phyloP scores from a whole-genome alignment of 2,329 filamentous ascomycete species.

The Sporothrix globosa region DNA sequence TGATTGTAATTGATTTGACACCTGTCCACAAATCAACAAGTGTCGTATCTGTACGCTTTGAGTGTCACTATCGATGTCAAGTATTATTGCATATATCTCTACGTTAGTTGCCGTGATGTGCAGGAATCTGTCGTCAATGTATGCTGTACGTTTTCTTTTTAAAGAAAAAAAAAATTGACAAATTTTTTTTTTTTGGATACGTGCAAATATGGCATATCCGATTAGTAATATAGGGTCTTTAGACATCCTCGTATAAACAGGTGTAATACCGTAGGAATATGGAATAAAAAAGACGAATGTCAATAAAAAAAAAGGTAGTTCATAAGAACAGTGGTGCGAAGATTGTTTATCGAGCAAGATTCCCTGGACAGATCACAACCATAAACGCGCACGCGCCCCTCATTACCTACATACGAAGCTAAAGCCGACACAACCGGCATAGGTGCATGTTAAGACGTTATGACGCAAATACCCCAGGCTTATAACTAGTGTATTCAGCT shows the following conservation, averaged over 20 bases:
- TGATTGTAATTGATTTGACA: not conserved
- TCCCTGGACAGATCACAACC: not conserved
- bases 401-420: not conserved
- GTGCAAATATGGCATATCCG: too few relatives aligned
- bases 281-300: not conserved
- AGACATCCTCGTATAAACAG: too few relatives aligned
- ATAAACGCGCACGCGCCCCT: not conserved
- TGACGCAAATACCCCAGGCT: not conserved
- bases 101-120: too few relatives aligned
- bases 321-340: not conserved
- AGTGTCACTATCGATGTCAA: too few relatives aligned
- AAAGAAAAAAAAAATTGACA: not conserved
- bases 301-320: not conserved
- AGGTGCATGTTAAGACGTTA: conserved; percentile 12
- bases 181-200: too few relatives aligned
- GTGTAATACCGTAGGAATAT: too few relatives aligned
- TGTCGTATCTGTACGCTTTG: too few relatives aligned
- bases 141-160: not conserved
- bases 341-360: not conserved
- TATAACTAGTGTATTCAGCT: not conserved
- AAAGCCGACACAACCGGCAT: not conserved
- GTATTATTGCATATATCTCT: too few relatives aligned
- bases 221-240: too few relatives aligned
- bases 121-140: too few relatives aligned
- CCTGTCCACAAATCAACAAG: not conserved